Base-by-base conservation (phyloP, 768 basidiomycete genomes). In the Termitomyces sp. region DNA sequence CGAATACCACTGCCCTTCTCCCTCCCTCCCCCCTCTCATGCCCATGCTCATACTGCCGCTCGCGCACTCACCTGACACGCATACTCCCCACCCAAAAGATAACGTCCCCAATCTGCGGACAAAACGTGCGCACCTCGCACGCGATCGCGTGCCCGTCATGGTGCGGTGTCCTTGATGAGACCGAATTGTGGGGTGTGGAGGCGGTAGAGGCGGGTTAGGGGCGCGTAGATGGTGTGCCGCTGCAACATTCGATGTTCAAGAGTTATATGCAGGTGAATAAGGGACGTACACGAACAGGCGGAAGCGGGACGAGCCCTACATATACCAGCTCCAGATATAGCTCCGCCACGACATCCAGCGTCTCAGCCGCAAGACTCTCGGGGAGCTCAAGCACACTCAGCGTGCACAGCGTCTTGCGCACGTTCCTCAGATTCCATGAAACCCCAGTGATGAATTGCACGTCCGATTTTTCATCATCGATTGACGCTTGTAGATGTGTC, bases 141-240 rank as follows among this genome's bases (percentile, higher is more conserved):
- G 70, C 72, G 34, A 76, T 61, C 2, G 68, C 65, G n/a, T 60
- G 47, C 2, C 58, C 48, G 24, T 44, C 61, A 2, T 68, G 66
- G 32, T 61, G 64, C 10, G 65, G 73, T 3, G 47, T 51, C 75
- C 75, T 76, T 20, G 55, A 37, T 2, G 58, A 48, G 4, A 77
- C 57, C 74, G 6, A 76, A 63, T 24, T 77, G 74, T n/a, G 74
- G 67, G 18, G 66, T 62, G 16, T 56, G 61, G 26, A 75, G 69
- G 48, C 62, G 50, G 34, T 65, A 69, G 53, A 75, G 62, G 20
- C 53, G 46, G 62, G 72, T 68, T 1, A 72, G 63, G 44, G 50
- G 63, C 22, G 58, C 48, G 56, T 68, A 64, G 51, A 74, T 67
- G 40, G 65, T 56, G 45, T 69, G 69, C 37, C 70, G 69, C 73